Percentiles rank a stretch among this genome's conserved stretches.
Conservation (phyloP, 192 early-diverging fungal genomes). For the Dispira simplex region DNA sequence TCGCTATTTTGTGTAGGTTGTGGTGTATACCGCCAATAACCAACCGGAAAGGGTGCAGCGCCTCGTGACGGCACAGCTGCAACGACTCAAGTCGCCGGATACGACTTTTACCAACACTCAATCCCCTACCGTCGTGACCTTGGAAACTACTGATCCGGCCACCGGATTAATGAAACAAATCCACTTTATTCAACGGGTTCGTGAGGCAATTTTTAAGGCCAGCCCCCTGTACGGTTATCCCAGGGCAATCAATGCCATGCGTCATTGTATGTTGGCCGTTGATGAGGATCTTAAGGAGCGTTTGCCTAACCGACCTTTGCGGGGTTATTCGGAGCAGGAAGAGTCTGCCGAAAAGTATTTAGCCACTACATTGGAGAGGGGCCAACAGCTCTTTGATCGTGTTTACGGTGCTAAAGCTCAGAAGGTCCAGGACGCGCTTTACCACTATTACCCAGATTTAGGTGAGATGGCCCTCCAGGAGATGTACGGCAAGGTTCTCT, state of each 20-base stretch:
- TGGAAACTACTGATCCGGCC: no score
- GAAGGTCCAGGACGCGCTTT: neutral
- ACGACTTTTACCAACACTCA: no score
- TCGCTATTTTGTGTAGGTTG: no score
- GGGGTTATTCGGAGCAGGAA: neutral
- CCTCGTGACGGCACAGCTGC: no score
- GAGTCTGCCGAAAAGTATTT: neutral
- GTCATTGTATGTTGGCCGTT: neutral
- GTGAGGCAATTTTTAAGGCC: neutral
- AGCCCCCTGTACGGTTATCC: neutral
- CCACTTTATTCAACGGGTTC: neutral
- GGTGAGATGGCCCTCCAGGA: neutral
- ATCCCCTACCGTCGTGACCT: no score
- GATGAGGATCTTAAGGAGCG: neutral
- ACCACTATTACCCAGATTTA: neutral
- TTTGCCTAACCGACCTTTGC: neutral
- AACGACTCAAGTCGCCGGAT: no score
- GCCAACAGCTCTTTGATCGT: neutral
- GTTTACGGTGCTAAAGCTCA: neutral
- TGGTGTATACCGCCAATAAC: no score
- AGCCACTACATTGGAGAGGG: neutral
- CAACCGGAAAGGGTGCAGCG: no score
- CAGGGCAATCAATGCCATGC: neutral
- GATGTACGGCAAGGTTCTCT: conserved; percentile 1
- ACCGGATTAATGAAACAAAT: neutral